Evolutionary conservation across 805 yeast genomes (phyloP), one percentile per base, ranked within the genome.

Genomic region (Pichia manshurica): DNA sequence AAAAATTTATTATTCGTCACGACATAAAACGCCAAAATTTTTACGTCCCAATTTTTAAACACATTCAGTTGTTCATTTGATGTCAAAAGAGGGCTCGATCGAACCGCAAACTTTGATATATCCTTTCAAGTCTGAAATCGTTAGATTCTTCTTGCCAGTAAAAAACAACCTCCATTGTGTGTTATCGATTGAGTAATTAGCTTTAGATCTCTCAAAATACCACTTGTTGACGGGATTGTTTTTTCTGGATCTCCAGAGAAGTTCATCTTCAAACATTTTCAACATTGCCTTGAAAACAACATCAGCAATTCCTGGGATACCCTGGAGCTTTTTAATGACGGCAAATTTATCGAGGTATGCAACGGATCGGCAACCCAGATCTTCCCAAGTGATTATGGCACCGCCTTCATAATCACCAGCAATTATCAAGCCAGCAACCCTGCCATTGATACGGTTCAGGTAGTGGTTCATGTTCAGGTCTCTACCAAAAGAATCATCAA

Each of bases 361-460:
- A 29, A 88, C 73, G 22, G 58, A 57, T 8, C 62, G 53, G 13
- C 45, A 41, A 9, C 51, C 51, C 4, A 42, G 21, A 15, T 46
- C 28, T 34, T 53, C 56, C 79, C 87, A 84, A 0, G 99, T 93
- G 32, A 91, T 75, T 15, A 93, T 84, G 0, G 98, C 97, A 16
- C 87, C 89, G 2, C 98, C 98, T 55, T 90, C 96, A 63, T 93
- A 93, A 59, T 91, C 93, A 0, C 98, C 98, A 2, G 91, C 87
- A 13, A 93, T 75, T 15, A 93, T 81, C 10, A 93, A 63, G 0
- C 86, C 84, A 0, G 96, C 90, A 4, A 91, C 71, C 1, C 71
- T 71, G 1, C 79, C 72, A 51, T 81, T 74, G 33, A 93, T 74
- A 44, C 99, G 70, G 3, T 69, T 50, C 21, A 88, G 65, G 60